Evolutionary conservation across 176 grass and related monocot species (phyloP).

Genomic region (Eremochloa ophiuroides): DNA sequence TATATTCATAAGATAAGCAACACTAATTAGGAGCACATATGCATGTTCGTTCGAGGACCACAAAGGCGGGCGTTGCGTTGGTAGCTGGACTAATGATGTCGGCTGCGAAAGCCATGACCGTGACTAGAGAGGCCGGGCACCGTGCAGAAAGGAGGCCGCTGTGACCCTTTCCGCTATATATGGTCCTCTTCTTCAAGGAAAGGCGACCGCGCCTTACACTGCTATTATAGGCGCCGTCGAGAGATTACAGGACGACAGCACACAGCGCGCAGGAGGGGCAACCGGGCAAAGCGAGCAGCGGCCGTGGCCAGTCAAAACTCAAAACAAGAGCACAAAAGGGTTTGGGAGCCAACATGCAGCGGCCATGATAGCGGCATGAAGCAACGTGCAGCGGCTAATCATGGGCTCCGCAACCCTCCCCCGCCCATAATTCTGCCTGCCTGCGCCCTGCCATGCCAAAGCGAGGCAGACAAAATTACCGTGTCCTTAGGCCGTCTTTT

Average conservation of each 20-base stretch:
- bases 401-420: neutral
- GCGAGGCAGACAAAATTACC: neutral
- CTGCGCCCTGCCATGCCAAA: neutral
- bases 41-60: neutral
- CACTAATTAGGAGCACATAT: no score
- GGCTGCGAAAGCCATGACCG: no score
- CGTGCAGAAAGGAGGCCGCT: no score
- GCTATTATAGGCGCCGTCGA: no score
- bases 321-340: neutral
- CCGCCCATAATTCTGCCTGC: conserved; percentile 9
- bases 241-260: no score
- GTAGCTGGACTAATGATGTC: neutral
- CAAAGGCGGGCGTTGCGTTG: neutral
- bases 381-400: conserved; percentile 23
- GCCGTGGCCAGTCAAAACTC: no score
- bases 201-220: neutral
- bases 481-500: neutral
- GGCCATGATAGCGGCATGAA: conserved; percentile 38
- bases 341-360: neutral
- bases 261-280: no score
- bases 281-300: no score
- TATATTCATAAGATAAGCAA: no score
- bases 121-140: no score
- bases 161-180: neutral
- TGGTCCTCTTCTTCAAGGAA: neutral